Evolutionary conservation across 1,284 basidiomycete genomes (phyloP), one percentile per base, ranked within the genome.

Genomic region (Ustilago vetiveriae): DNA sequence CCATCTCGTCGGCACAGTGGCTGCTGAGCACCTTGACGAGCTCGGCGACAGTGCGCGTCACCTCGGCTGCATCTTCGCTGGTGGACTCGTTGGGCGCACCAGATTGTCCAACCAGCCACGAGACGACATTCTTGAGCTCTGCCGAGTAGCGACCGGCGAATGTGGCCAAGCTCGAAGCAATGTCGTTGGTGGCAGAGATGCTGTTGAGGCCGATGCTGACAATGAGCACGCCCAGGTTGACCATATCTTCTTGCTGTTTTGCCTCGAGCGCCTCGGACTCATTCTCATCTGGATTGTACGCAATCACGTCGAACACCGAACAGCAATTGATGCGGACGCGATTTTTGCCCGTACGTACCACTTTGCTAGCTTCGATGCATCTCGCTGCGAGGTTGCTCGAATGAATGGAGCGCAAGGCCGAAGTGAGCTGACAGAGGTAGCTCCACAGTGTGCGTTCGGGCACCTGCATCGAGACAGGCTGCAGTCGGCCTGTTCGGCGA

Each of bases 371-470:
- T 73, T 98, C 94, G 36, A 98, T 84, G 82, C 90, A 89, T 44
- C 93, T 85, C 24, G 93, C 87, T 0, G 94, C 91, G 38, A 94
- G 84, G 0, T 92, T 91, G 1, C 87, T 87, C 40, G 89, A 89
- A 80, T 98, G 96, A 1, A 92, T 89, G 26, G 87, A 87, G 82
- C 90, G 93, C 81, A 98, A 87, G 0, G 92, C 94, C 66, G 88
- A 90, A 3, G 90, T 89, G 50, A 98, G 88, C 82, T 99, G 95
- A 30, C 92, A 88, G 46, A 96, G 88, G 79, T 95, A 98, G 16
- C 90, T 91, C 95, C 96, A 99, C 11, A 99, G 82, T 0, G 90
- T 88, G n/a, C 89, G 86, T 82, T 99, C 96, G 0, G 90, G 86
- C 26, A 92, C 84, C 45, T 78, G 81, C 75, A 78, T 78, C 33